Base-by-base conservation (phyloP, 106 monocot species). In the Ottelia alismoides region DNA sequence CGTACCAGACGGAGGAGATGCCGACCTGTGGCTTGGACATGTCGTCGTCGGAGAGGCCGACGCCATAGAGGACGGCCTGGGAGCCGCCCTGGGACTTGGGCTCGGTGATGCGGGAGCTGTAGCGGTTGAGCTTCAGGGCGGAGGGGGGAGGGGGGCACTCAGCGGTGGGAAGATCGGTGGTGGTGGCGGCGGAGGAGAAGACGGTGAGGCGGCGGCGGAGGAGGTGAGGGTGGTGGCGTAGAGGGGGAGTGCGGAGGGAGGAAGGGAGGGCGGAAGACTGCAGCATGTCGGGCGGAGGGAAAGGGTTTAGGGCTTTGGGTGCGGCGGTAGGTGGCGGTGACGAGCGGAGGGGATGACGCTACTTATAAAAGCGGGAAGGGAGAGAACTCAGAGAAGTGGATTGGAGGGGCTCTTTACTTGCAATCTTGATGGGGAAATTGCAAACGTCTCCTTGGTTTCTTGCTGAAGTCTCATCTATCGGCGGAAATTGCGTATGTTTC, bases 1-100 rank as follows among this genome's bases (percentile, higher is more conserved):
- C 94, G 64, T 88, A 96, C 94, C 94, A 96, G 12, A 96, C 88
- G 1, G 94, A 96, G 0, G 94, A 96, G 26, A 96, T 82, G 22
- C 94, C 94, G 18, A 96, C 71, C 74, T 96, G 94, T 28, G 94
- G 84, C 66, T 88, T 96, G 27, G 20, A 25, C 73, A 96, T 66
- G 84, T 96, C 94, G 12, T 61, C 84, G 17, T 88, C 88, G 25
- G 65, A 59, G 53, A 96, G 81, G 3, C 94, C 94, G 3, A 96
- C 94, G 51, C 94, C 94, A 56, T 88, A 96, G 25, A 96, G 88
- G 29, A 96, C 55, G 2, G 88, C 88, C 78, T 96, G 94, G n/a
- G 94, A 78, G 1, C 43, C 94, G 26, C 94, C 94, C 61, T 96
- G 94, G 14, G 94, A 88, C 63, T 96, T 88, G 47, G 94, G 94